Evolutionary conservation across 768 basidiomycete species (phyloP), one percentile per base, ranked within the genome.

Genomic region (Boletus insuetus): DNA sequence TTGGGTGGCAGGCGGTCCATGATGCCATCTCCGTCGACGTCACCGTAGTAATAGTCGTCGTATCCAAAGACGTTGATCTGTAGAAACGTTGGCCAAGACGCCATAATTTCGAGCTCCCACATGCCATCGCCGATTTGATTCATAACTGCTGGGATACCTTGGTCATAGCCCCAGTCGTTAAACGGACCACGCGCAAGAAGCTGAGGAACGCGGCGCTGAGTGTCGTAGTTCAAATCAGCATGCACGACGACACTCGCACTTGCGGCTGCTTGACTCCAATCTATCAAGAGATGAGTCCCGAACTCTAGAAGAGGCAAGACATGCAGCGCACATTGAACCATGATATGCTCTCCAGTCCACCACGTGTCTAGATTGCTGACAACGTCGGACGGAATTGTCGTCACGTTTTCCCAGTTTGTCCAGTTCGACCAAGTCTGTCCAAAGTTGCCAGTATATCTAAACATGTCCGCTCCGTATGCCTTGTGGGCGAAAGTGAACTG

Each of bases 41-140:
- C 94, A 55, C 94, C 94, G 62, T 95, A 96, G 75, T 87, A 97
- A 75, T 83, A 97, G 63, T 95, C 84, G 66, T 95, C 93, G 69
- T 85, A 94, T 54, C 84, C 88, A 77, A 86, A 96, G 49, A 96
- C 87, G 73, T 96, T 95, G 52, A 96, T 77, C 70, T 97, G 91
- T 31, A 96, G 76, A 62, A 84, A 93, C 1, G 90, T 87, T 6
- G 94, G 94, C 94, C 94, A 97, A 12, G 81, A 75, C 32, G 90
- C 82, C 87, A 93, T 94, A 66, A 96, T 86, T 70, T 93, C 87
- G 45, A 94, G 79, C 58, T 91, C 85, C 92, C 94, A 96, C 47
- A 77, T 76, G 48, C 86, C 81, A 45, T 91, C 79, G 8, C 74
- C 71, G 46, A 79, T 79, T 54, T 84, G 82, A 29, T 70, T 73